Evolutionary conservation across 164 flowering plant species (phyloP), one percentile per base, ranked within the genome.

Genomic region (Amborella trichopoda): DNA sequence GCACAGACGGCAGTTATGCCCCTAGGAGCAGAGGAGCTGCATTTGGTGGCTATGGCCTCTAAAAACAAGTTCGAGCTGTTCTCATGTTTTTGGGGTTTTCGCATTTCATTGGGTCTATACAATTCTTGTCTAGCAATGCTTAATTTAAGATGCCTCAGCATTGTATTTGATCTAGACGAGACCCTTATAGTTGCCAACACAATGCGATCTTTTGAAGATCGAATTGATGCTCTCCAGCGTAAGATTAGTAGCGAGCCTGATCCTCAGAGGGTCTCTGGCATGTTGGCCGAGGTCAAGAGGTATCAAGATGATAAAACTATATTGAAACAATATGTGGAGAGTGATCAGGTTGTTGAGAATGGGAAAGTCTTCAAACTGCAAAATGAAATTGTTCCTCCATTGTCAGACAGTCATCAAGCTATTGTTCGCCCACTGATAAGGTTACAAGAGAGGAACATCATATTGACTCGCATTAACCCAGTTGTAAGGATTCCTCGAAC

Each of bases 91-190:
- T 93, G 99, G 99, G 97, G 81, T n/a, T 88, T 77, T 62, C 69
- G n/a, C 40, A 80, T 81, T 28, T 53, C 76, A 52, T 40, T 63
- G 6, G 84, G 90, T 36, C 76, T 88, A 27, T 93, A 88, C 38
- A 58, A 72, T 57, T 77, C 89, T 50, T 88, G 95, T 60, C 95
- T 93, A 47, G 73, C 70, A 58, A 79, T 93, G 97, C 61, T 93
- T 67, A 89, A 93, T 62, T 81, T 85, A 28, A 83, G 99, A 69
- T 93, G 99, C 68, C 93, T 93, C 28, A 94, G 99, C 28, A 93
- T 93, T 55, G 97, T 89, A 13, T 93, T 93, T 71, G 99, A 93
- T 70, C 96, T 93, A 6, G 99, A 93, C 52, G 99, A 93, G 64
- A 93, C 99, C 19, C 90, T 93, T 17, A 55, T 93, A 50, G 99